These are phyloP conservation scores for Calocybe indica DNA, from an alignment of 768 basidiomycete species.

Conservation along the genomic window DNA sequence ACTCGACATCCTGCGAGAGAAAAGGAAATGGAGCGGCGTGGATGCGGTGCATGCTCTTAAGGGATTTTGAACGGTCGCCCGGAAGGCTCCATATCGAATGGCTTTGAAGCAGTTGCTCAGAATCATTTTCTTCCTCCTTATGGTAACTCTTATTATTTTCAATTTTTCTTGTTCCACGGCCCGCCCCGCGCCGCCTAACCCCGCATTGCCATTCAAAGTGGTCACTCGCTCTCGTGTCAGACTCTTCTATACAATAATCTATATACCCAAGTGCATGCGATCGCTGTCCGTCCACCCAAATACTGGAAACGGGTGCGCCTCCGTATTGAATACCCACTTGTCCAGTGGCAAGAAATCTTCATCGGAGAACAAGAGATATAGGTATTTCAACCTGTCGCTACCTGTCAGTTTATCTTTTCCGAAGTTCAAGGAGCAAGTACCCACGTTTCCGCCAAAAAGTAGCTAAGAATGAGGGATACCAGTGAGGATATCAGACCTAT, in stretches of 20 bases:
- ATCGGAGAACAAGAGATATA: conserved; percentile 63
- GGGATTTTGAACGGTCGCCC: neutral
- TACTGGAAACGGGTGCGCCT: conserved; percentile 75
- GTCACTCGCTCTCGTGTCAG: neutral
- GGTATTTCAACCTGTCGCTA: conserved; percentile 55
- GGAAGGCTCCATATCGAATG: conserved; percentile 5
- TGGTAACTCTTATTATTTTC: conserved; percentile 3
- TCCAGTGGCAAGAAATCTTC: conserved; percentile 54
- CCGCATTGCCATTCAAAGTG: neutral
- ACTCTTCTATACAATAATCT: conserved; percentile 2
- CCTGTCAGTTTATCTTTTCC: neutral
- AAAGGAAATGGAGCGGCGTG: conserved; percentile 5
- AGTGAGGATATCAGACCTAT: conserved; percentile 32
- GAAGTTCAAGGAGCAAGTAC: no score
- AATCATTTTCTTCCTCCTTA: conserved; percentile 9
- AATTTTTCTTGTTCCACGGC: conserved; percentile 5
- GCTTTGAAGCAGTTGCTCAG: conserved; percentile 8
- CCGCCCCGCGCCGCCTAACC: conserved; percentile 2
- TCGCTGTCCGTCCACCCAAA: conserved; percentile 58
- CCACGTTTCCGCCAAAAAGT: no score
- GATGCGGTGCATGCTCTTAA: conserved; percentile 6
- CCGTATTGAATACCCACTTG: conserved; percentile 58
- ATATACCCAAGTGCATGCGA: conserved; percentile 34
- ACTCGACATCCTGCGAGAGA: conserved; percentile 11
- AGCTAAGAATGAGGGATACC: conserved; percentile 23